Percentiles rank a stretch among this genome's conserved stretches.
Conservation (phyloP, 129 eudicot species). For the Lactuca sativa region DNA sequence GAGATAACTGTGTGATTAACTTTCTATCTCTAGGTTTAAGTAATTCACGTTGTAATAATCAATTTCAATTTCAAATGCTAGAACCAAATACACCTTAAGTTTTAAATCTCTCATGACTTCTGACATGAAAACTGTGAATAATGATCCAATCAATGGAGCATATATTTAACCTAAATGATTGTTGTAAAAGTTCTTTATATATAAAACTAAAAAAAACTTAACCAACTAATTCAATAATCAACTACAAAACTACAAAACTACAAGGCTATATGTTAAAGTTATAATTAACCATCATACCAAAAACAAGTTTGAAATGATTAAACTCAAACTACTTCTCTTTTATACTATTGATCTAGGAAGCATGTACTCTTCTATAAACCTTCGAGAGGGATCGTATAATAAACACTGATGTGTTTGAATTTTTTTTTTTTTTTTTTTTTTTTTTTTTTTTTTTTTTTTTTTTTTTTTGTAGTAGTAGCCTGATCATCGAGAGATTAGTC, state of each 20-base stretch:
- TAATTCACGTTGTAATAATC: background rate
- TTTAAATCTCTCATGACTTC: background rate
- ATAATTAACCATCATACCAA: background rate
- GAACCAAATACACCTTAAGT: constrained; percentile 11
- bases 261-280: background rate
- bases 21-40: background rate
- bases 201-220: constrained; percentile 1
- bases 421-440: no score
- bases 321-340: no score
- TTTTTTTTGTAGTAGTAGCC: no score
- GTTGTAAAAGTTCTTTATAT: background rate
- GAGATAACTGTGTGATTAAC: no score
- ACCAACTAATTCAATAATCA: constrained; percentile 2
- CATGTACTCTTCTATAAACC: no score
- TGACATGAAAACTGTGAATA: constrained; percentile 15
- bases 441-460: no score
- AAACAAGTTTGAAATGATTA: constrained; percentile 12
- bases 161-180: constrained; percentile 2
- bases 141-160: constrained; percentile 9
- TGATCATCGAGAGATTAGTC: constrained; percentile 8
- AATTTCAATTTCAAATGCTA: background rate
- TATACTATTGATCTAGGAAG: no score
- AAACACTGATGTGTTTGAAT: background rate
- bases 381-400: no score
- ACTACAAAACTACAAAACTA: constrained; percentile 14